phyloP scores from a whole-genome alignment of 257 asterid genomes.

The Gynochthodes officinalis region DNA sequence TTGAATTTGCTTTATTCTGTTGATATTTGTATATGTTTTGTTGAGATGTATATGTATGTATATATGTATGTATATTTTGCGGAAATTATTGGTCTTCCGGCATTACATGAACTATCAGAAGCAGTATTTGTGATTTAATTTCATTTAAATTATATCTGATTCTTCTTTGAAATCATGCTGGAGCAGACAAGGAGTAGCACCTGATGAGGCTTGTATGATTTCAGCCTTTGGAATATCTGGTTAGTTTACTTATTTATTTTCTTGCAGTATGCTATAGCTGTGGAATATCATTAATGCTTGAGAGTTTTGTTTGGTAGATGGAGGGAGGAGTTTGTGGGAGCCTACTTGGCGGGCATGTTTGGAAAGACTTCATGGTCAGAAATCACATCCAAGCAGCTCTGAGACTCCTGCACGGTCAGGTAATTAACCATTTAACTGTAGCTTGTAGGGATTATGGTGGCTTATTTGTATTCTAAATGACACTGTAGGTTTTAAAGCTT shows the following conservation, averaged over 20 bases:
- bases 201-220: constrained; percentile 95
- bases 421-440: constrained; percentile 23
- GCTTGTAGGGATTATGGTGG: constrained; percentile 10
- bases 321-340: constrained; percentile 85
- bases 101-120: background rate
- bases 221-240: constrained; percentile 84
- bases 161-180: constrained; percentile 21
- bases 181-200: constrained; percentile 90
- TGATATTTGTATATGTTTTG: background rate
- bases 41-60: background rate
- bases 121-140: background rate
- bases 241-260: constrained; percentile 25
- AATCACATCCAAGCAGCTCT: constrained; percentile 40
- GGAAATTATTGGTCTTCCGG: background rate
- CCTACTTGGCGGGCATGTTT: constrained; percentile 81
- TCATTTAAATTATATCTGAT: background rate
- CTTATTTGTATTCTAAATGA: constrained; percentile 24
- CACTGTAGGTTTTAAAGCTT: constrained; percentile 58
- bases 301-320: constrained; percentile 42
- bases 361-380: constrained; percentile 59
- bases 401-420: constrained; percentile 75
- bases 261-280: constrained; percentile 8
- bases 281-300: constrained; percentile 10
- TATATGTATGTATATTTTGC: background rate
- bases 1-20: background rate